These are phyloP conservation scores for Juglanconis sp. DNA, from an alignment of 2,329 filamentous ascomycete genomes.

Conservation along the genomic window DNA sequence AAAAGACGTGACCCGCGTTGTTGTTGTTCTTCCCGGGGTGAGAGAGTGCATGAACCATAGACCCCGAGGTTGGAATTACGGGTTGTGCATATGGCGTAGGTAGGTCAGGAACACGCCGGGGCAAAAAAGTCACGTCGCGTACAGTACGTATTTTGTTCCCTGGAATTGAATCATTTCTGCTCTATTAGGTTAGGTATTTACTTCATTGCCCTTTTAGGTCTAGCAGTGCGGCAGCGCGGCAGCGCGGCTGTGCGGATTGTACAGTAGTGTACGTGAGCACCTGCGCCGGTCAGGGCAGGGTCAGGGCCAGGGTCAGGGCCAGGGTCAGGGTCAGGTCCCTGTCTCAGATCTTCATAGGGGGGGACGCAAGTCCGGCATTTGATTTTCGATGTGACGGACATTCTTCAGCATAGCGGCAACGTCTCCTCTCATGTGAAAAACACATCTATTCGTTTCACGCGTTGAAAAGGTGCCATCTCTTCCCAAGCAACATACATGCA, in stretches of 20 bases:
- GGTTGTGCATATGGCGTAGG: not conserved
- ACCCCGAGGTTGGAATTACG: not conserved
- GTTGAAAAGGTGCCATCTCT: too few relatives aligned
- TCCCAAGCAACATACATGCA: too few relatives aligned
- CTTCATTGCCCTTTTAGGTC: constrained; percentile 12
- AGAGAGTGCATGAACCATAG: not conserved
- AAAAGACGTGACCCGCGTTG: constrained; percentile 10
- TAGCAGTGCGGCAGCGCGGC: not conserved
- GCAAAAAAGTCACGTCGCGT: constrained; percentile 13
- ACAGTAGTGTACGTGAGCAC: too few relatives aligned
- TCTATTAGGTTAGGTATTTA: constrained; percentile 7
- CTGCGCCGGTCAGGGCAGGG: not conserved
- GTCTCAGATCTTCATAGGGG: too few relatives aligned
- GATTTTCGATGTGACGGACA: too few relatives aligned
- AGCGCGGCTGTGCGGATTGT: not conserved
- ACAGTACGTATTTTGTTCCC: constrained; percentile 3
- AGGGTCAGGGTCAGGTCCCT: too few relatives aligned
- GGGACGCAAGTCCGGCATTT: too few relatives aligned
- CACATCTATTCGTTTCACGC: too few relatives aligned
- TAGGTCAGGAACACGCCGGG: not conserved
- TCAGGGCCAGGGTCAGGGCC: not conserved
- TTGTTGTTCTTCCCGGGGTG: not conserved
- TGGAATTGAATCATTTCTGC: not conserved
- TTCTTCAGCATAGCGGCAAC: too few relatives aligned
- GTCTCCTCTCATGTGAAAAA: too few relatives aligned